Base-by-base conservation (phyloP, 2,329 filamentous ascomycete species). In the Arachnomyces sp. region DNA sequence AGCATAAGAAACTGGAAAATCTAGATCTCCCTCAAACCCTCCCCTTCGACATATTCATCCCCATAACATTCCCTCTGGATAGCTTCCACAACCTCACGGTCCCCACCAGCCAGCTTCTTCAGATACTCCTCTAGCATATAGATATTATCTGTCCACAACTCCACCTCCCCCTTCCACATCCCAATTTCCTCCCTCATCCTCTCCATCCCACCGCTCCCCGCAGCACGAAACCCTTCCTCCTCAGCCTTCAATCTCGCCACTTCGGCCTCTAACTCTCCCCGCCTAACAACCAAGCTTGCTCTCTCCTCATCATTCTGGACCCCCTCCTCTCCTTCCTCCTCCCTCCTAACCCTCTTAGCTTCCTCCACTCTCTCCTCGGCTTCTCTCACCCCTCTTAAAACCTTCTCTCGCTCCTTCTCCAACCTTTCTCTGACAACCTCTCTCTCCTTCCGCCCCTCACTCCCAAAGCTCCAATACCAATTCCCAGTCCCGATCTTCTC, bases 401-500 rank as follows among this genome's bases (percentile, higher is more conserved):
- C 64, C 28, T 49, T 49, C 47, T 60, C 59, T 43, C 68, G 43
- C 18, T 52, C 61, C 34, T 53, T 58, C 45, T 61, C 53, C 25
- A 58, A 50, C 13, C 57, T 58, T 38, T 63, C 56, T 34, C 42
- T 53, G 11, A 47, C 48, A 34, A 49, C 54, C 35, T 49, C 49
- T 36, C 58, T 44, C 30, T 51, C 51, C 12, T 45, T 50, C 36
- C 66, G 71, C 52, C 74, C 74, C 39, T 81, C 76, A 18, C 70
- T 76, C 13, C 61, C 66, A 55, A 82, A 83, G 47, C 70, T 73
- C 80, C 80, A 84, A 61, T 82, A 83, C 79, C 79, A 84, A 56
- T 83, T 83, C 18, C 77, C 79, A 47, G 71, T 79, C 32, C 79
- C 80, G 50, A 84, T 83, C 58, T 82, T 83, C 63, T 83, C 79